Base-by-base conservation (phyloP, 2,329 filamentous ascomycete species). In the Stenocarpella maydis region DNA sequence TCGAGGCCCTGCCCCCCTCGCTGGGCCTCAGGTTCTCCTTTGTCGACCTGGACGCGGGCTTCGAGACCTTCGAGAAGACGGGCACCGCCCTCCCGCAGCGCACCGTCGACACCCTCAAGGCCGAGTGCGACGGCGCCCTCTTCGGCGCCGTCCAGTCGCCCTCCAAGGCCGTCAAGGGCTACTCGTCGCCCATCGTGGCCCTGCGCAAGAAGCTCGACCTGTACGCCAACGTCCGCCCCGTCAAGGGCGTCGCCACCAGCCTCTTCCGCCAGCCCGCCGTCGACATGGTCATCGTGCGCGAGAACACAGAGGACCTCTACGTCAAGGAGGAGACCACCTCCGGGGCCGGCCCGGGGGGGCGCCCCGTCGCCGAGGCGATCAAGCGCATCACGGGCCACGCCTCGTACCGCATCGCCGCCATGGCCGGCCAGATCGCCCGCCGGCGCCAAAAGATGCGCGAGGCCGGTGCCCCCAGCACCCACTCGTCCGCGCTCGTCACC, bases 301-400 rank as follows among this genome's bases (percentile, higher is more conserved):
- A 99, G 83, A 99, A 99, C 86, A 99, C 96, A 39, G 96, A 99
- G 84, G 96, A 99, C 80, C 88, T 99, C 49, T 97, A 97, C 82
- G 95, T 99, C 76, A 98, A 98, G 85, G 92, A 98, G 81, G 96
- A 99, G 85, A 91, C 86, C 80, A 98, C 94, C 26, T 91, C 89
- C 79, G 88, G 93, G 66, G 89, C 88, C 39, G 85, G 91, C 43
- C 88, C 93, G 71, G 86, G 85, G 68, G 81, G 84, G 67, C 91
- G 91, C 80, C 95, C 94, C 84, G 92, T 98, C 69, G 95, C 96
- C 73, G 95, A 98, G 84, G 96, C 96, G 55, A 95, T 98, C 84
- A 99, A 99, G 88, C 92, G 95, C 77, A 99, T 99, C 78, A 93
- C 92, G 15, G 91, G 97, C 82, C 90, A 87, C 73, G 96, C 96